Percentiles rank a stretch among this genome's conserved stretches.
phyloP scores from a whole-genome alignment of 257 asterid species.

The Fraxinus cuspidata region DNA sequence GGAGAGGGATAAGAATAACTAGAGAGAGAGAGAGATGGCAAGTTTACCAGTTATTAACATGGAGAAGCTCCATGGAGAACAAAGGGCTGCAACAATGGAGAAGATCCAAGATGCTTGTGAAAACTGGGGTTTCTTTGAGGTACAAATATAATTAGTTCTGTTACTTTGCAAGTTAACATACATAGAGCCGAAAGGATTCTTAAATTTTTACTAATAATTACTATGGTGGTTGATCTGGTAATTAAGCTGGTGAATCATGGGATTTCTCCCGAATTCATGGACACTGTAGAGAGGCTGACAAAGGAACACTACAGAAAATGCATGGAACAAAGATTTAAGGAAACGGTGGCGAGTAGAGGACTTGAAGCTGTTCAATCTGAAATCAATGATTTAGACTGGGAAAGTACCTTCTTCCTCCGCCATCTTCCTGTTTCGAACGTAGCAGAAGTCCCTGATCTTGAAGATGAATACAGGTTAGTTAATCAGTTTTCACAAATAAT shows the following conservation, averaged over 20 bases:
- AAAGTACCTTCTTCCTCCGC: slow-evolving; percentile 61
- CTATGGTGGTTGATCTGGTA: background rate
- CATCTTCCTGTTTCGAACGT: slow-evolving; percentile 68
- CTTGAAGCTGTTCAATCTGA: slow-evolving; percentile 58
- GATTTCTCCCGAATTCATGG: slow-evolving; percentile 53
- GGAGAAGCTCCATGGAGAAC: slow-evolving; percentile 64
- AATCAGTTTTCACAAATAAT: too few relatives aligned
- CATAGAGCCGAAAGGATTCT: background rate
- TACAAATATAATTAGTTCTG: slow-evolving; percentile 9
- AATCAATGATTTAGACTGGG: slow-evolving; percentile 63
- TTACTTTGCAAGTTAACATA: background rate
- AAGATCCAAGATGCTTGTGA: slow-evolving; percentile 64
- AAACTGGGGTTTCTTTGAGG: slow-evolving; percentile 85
- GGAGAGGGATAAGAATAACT: background rate
- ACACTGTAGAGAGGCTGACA: slow-evolving; percentile 60
- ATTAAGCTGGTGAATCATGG: slow-evolving; percentile 59
- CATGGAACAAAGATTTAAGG: slow-evolving; percentile 64
- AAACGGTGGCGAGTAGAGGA: slow-evolving; percentile 63
- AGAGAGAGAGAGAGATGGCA: slow-evolving; percentile 33
- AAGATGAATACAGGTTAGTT: slow-evolving; percentile 57
- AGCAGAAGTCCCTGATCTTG: slow-evolving; percentile 63
- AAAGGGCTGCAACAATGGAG: slow-evolving; percentile 58
- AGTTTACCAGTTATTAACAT: slow-evolving; percentile 58
- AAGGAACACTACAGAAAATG: slow-evolving; percentile 63
- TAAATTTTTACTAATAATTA: background rate